Conservation (phyloP, 305 asterid genomes). For the Lippia alba region DNA sequence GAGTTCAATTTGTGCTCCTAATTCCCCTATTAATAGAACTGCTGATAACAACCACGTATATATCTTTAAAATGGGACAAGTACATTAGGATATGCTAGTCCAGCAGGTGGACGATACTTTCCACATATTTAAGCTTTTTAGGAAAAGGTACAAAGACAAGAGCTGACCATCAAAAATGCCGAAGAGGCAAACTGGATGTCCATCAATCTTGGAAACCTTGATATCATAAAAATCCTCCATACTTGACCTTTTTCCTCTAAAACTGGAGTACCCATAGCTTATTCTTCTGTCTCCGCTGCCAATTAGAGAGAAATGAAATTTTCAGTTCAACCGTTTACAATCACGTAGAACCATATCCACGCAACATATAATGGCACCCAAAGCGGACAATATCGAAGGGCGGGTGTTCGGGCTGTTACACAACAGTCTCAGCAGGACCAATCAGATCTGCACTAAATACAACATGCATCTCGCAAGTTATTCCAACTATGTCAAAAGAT, state of each 20-base stretch:
- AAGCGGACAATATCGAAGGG: slow-evolving; percentile 1
- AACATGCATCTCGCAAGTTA: slow-evolving; percentile 26
- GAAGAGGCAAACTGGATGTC: slow-evolving; percentile 76
- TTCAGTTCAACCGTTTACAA: slow-evolving; percentile 19
- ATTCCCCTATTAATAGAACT: slow-evolving; percentile 7
- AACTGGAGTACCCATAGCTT: slow-evolving; percentile 94
- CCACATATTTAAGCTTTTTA: slow-evolving; percentile 24
- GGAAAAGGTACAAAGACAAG: slow-evolving; percentile 32
- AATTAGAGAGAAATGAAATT: slow-evolving; percentile 40
- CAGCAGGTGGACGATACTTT: slow-evolving; percentile 15
- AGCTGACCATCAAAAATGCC: slow-evolving; percentile 97
- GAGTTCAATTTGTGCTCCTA: slow-evolving; percentile 11
- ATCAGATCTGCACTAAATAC: slow-evolving; percentile 17
- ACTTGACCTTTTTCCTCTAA: slow-evolving; percentile 93
- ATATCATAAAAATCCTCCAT: slow-evolving; percentile 98
- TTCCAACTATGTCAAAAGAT: slow-evolving; percentile 16
- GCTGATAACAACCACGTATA: slow-evolving; percentile 21
- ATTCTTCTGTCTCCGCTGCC: slow-evolving; percentile 88
- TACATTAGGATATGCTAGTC: slow-evolving; percentile 3
- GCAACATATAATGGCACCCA: slow-evolving; percentile 17
- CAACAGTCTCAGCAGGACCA: slow-evolving; percentile 27
- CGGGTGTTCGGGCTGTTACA: too few relatives aligned
- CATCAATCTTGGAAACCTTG: slow-evolving; percentile 76
- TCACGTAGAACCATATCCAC: slow-evolving; percentile 12
- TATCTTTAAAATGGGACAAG: slow-evolving; percentile 22